Evolutionary conservation across 352 stramenopile genomes (phyloP).

Genomic region (Phytophthora boehmeriae): DNA sequence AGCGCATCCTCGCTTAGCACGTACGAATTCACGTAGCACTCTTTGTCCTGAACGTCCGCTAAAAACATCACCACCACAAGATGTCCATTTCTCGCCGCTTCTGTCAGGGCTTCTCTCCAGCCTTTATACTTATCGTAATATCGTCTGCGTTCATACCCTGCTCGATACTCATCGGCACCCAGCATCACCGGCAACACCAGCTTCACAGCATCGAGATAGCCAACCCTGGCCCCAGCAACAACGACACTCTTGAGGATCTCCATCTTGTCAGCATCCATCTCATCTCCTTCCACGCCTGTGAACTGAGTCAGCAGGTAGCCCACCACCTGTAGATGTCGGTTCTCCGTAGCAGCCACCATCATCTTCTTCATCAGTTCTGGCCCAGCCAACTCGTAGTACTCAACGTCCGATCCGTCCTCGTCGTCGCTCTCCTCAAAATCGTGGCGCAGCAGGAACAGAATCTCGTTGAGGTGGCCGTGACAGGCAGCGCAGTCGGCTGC

Average conservation of each 20-base stretch:
- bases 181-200: neutral
- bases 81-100: neutral
- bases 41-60: too few relatives aligned
- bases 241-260: neutral
- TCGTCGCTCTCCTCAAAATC: neutral
- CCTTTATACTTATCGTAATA: neutral
- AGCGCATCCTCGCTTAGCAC: too few relatives aligned
- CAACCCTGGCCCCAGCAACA: neutral
- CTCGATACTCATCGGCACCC: too few relatives aligned
- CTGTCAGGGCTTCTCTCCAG: neutral
- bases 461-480: neutral
- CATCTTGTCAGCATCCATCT: neutral
- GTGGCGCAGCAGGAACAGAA: neutral
- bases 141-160: too few relatives aligned
- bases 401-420: too few relatives aligned
- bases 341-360: neutral
- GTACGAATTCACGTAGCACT: too few relatives aligned
- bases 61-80: neutral
- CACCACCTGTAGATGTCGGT: neutral
- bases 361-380: neutral
- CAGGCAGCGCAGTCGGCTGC: neutral
- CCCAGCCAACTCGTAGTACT: neutral
- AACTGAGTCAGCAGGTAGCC: neutral
- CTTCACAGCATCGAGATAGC: neutral
- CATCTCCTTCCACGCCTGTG: neutral